These are phyloP conservation scores for Coniophora puteana DNA, from an alignment of 1,284 basidiomycete genomes.

Conservation along the genomic window DNA sequence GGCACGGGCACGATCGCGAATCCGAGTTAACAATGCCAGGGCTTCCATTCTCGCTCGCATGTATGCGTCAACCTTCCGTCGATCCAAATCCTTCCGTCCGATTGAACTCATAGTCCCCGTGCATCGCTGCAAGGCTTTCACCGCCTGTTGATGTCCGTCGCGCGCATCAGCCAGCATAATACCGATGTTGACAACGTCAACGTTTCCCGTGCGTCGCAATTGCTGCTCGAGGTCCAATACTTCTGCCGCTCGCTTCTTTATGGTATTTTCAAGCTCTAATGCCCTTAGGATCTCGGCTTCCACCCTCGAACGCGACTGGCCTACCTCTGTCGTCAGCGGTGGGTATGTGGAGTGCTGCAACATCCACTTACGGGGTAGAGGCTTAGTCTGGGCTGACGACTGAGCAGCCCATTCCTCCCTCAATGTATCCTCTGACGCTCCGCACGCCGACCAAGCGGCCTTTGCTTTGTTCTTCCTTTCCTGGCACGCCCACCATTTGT, in stretches of 20 bases:
- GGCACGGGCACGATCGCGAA: background rate
- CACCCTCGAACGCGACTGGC: background rate
- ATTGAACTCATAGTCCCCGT: background rate
- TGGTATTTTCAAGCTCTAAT: background rate
- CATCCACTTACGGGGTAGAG: constrained; percentile 11
- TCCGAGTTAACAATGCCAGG: constrained; percentile 3
- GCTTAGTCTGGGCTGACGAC: constrained; percentile 13
- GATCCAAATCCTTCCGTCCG: background rate
- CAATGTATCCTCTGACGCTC: constrained; percentile 6
- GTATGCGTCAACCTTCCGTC: background rate
- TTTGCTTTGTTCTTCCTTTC: background rate
- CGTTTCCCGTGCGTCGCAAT: background rate
- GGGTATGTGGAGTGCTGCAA: background rate
- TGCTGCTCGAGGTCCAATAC: background rate
- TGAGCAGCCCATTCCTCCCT: constrained; percentile 15
- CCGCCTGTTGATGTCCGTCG: background rate
- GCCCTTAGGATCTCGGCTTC: background rate
- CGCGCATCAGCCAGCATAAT: background rate
- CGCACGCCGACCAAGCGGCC: no score
- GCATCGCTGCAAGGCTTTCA: background rate
- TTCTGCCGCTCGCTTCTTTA: background rate
- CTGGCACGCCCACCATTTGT: no score
- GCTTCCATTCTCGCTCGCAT: constrained; percentile 4
- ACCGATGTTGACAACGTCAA: no score
- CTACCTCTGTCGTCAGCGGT: background rate